phyloP scores from a whole-genome alignment of 345 rosid genomes.

The Dipteronia sinensis region DNA sequence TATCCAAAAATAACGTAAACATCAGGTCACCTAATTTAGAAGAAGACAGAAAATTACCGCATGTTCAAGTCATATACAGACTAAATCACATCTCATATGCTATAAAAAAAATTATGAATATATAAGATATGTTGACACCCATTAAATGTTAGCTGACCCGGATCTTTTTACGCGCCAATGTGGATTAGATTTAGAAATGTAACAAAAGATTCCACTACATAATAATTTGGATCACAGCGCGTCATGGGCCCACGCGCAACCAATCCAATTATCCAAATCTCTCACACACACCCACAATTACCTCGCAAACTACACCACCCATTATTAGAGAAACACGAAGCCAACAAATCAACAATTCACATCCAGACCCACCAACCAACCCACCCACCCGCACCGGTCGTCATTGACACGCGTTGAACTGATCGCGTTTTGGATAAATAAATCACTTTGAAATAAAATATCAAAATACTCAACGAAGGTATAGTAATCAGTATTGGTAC shows the following conservation, averaged over 20 bases:
- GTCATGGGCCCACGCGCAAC: slow-evolving; percentile 21
- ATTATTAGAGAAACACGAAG: neutral
- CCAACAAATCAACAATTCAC: neutral
- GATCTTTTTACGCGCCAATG: slow-evolving; percentile 20
- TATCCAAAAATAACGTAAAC: neutral
- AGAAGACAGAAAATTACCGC: neutral
- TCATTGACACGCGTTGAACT: neutral
- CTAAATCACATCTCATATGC: neutral
- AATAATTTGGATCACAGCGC: slow-evolving; percentile 8
- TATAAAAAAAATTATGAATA: neutral
- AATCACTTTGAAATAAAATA: neutral
- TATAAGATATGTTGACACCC: neutral
- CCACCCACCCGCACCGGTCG: neutral
- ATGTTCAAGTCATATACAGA: neutral
- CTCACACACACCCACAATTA: neutral
- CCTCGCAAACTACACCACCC: neutral
- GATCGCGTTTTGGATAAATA: neutral
- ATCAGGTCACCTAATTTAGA: neutral
- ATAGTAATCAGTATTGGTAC: slow-evolving; percentile 24
- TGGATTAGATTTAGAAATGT: slow-evolving; percentile 12
- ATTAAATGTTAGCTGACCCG: neutral
- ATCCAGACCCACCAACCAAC: neutral
- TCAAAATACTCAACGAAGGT: neutral
- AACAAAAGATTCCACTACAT: neutral
- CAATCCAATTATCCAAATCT: neutral